phyloP scores from a whole-genome alignment of 2,329 filamentous ascomycete species.

The Calycina herbarum region DNA sequence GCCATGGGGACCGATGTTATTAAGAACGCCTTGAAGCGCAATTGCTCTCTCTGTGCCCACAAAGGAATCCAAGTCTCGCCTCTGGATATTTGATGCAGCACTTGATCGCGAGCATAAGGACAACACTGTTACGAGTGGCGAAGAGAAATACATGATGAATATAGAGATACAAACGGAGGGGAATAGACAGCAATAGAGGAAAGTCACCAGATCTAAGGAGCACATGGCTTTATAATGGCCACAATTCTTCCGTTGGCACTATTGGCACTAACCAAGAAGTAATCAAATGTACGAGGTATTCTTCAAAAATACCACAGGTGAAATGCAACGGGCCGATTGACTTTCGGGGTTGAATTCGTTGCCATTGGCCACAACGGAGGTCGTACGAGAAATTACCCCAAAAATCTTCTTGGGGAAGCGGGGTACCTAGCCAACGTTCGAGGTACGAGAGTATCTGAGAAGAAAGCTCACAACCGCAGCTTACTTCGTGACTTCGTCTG shows the following conservation, averaged over 20 bases:
- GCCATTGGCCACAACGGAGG: background rate
- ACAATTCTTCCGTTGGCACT: background rate
- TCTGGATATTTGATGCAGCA: conserved; percentile 19
- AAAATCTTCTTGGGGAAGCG: conserved; percentile 10
- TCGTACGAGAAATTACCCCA: background rate
- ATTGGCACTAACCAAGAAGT: background rate
- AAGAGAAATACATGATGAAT: conserved; percentile 16
- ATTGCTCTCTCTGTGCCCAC: conserved; percentile 47
- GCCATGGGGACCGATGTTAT: conserved; percentile 56
- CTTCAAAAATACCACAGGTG: background rate
- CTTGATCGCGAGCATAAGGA: conserved; percentile 11
- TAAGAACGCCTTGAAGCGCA: conserved; percentile 51
- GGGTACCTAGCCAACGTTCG: conserved; percentile 4
- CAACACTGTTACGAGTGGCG: background rate
- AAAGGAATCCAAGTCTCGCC: conserved; percentile 37
- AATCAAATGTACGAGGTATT: background rate
- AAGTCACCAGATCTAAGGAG: background rate
- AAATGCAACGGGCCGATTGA: conserved; percentile 16
- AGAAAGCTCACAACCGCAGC: too few relatives aligned
- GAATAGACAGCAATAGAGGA: background rate
- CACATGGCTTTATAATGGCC: background rate
- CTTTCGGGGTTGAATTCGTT: conserved; percentile 10
- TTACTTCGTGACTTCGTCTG: too few relatives aligned
- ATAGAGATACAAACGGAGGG: background rate
- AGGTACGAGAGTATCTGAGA: background rate